Evolutionary conservation across 2,329 filamentous ascomycete genomes (phyloP).

Genomic region (Calonectria hawksworthii): DNA sequence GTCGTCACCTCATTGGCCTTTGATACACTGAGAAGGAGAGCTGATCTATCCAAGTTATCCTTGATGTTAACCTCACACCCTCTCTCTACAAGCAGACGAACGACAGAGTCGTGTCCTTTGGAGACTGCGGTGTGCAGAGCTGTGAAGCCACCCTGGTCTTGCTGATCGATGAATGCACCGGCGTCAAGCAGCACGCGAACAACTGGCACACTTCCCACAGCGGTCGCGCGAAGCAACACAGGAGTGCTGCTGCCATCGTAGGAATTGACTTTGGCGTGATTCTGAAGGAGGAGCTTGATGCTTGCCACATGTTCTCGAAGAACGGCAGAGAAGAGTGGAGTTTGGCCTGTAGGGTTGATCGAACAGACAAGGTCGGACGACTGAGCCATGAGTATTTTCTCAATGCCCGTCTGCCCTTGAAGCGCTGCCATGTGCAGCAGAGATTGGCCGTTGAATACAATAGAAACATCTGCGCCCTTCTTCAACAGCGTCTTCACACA

Average conservation of each 20-base stretch:
- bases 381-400: neutral
- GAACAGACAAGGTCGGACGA: neutral
- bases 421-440: neutral
- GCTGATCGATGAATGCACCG: neutral
- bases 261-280: neutral
- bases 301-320: neutral
- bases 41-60: neutral
- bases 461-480: neutral
- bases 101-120: neutral
- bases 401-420: neutral
- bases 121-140: neutral
- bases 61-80: neutral
- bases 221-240: neutral
- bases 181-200: neutral
- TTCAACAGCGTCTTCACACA: neutral
- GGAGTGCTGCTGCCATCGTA: neutral
- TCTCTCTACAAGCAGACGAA: neutral
- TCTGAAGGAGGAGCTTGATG: neutral
- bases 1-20: neutral
- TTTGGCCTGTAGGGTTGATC: neutral
- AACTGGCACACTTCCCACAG: neutral
- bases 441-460: neutral
- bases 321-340: slow-evolving; percentile 4
- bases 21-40: neutral
- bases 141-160: neutral